Evolutionary conservation across 768 basidiomycete genomes (phyloP), one percentile per base, ranked within the genome.

Genomic region (Tulasnella sp.): DNA sequence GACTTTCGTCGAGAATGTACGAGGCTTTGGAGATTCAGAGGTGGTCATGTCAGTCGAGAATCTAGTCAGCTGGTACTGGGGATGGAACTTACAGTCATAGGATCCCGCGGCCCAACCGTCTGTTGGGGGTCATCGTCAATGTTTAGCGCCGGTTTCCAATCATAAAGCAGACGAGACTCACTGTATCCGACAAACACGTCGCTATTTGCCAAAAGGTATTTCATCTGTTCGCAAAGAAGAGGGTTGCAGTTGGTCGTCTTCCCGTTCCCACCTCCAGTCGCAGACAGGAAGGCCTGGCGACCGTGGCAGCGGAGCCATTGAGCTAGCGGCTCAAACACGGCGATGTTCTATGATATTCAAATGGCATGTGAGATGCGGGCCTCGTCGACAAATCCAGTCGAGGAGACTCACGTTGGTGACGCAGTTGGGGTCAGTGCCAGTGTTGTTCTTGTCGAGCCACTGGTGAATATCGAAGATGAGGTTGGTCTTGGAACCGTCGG

Each of bases 381-480:
- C 10, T 67, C 18, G 35, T 5, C 61, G 5, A 15, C 29, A 6
- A 35, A 67, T 23, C 2, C 11, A 67, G 61, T 29, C 29, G 16
- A 35, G 61, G 20, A 40, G 4, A 44, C 75, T 77, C 40, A 57
- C 48, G 51, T 89, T 88, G 9, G 87, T 90, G 6, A 85, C 84
- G 78, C 90, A 91, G 39, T 86, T 86, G 1, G 83, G 81, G 72
- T 85, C 80, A 23, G 87, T 86, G 78, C 84, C 87, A 32, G 82
- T 86, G 81, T 86, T 87, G 80, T 89, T 88, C 23, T 80, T 83
- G 82, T 91, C 90, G 69, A 89, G 86, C 83, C 90, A 90, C 81
- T 89, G 88, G 86, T 91, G 90, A 1, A 90, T 88, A 80, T 91
- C 90, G 80, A 91, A 87, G 78, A 91, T 83, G 57, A 90, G 85